phyloP scores from a whole-genome alignment of 257 asterid species.

The Solanum chmielewskii region DNA sequence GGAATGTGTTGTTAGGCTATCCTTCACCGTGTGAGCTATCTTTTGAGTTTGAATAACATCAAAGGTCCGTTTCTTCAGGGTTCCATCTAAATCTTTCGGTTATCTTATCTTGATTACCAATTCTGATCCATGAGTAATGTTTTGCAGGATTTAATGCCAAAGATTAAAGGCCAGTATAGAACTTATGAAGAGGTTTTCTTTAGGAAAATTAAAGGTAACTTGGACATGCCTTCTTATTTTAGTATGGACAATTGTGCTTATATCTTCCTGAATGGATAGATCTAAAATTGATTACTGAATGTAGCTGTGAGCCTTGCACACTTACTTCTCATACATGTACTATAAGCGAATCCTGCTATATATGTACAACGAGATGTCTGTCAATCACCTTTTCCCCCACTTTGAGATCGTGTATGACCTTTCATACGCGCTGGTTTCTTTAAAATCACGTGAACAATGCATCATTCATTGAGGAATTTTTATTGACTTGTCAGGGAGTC shows the following conservation, averaged over 20 bases:
- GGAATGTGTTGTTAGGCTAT: neutral
- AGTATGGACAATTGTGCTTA: neutral
- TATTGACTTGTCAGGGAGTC: neutral
- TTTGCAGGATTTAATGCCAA: conserved; percentile 64
- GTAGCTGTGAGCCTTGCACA: neutral
- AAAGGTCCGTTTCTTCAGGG: neutral
- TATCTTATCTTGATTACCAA: neutral
- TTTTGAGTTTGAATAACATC: neutral
- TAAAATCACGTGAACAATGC: neutral
- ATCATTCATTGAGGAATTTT: neutral
- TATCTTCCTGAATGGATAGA: neutral
- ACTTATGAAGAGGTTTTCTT: conserved; percentile 67
- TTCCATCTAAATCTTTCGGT: neutral
- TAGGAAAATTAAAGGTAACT: conserved; percentile 51
- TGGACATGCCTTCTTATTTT: neutral
- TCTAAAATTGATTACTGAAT: neutral
- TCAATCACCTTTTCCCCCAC: neutral
- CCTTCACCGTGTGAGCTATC: neutral
- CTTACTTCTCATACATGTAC: neutral
- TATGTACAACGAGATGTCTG: neutral
- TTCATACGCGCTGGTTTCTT: neutral
- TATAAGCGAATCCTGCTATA: neutral
- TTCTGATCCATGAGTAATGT: neutral
- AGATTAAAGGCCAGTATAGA: conserved; percentile 43
- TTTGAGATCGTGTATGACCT: neutral